These are phyloP conservation scores for Pezicula radicicola DNA, from an alignment of 2,329 filamentous ascomycete genomes.

Conservation along the genomic window DNA sequence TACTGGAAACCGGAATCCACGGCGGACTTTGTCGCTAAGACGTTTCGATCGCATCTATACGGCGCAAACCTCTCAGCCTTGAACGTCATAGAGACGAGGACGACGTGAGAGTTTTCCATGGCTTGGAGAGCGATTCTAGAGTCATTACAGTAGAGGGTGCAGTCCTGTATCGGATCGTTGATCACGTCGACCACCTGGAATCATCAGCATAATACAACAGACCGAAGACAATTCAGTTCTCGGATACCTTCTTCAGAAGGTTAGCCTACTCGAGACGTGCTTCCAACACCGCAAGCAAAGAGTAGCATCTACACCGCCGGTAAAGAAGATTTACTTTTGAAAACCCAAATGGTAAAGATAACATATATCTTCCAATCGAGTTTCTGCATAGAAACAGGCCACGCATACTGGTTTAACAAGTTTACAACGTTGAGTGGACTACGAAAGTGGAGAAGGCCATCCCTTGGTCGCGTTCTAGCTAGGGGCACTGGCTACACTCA, in stretches of 20 bases:
- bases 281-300: constrained; percentile 67
- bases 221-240: neutral
- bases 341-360: constrained; percentile 41
- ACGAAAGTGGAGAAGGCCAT: constrained; percentile 47
- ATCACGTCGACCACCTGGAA: constrained; percentile 91
- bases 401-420: constrained; percentile 42
- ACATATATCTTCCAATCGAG: constrained; percentile 53
- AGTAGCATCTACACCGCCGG: neutral
- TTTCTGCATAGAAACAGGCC: constrained; percentile 41
- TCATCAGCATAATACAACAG: constrained; percentile 24
- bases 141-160: constrained; percentile 99
- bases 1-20: too few species aligned
- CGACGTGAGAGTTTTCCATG: constrained; percentile 99
- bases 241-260: constrained; percentile 85
- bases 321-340: constrained; percentile 8
- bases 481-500: too few species aligned
- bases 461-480: constrained; percentile 52
- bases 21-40: too few species aligned
- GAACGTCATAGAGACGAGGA: constrained; percentile 97
- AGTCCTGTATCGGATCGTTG: constrained; percentile 98
- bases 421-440: constrained; percentile 40
- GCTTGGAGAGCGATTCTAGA: constrained; percentile 96
- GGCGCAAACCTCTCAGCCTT: constrained; percentile 92
- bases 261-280: constrained; percentile 93
- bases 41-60: constrained; percentile 98